A percentile compares a stretch with the other conserved stretches of the same genome.
Conservation (phyloP, 352 stramenopile genomes). For the Nothophytophthora sp. region DNA sequence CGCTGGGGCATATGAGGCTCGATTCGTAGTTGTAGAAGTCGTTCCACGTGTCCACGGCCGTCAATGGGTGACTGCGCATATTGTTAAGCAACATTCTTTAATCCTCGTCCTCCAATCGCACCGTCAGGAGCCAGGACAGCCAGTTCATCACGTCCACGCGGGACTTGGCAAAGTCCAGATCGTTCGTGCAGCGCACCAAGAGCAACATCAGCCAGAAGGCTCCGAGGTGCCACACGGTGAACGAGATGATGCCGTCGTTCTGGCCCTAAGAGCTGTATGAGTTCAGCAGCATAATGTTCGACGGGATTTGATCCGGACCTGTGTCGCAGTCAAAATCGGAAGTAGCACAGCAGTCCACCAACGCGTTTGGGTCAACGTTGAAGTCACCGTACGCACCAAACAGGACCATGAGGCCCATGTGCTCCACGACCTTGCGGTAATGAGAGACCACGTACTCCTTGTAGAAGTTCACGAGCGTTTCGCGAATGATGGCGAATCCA, state of each 20-base stretch:
- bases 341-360: slow-evolving; percentile 62
- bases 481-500: slow-evolving; percentile 85
- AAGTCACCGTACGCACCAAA: slow-evolving; percentile 85
- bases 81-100: slow-evolving; percentile 44
- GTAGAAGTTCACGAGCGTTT: slow-evolving; percentile 85
- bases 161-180: slow-evolving; percentile 86
- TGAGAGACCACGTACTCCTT: slow-evolving; percentile 87
- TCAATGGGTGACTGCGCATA: slow-evolving; percentile 16
- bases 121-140: slow-evolving; percentile 81
- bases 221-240: slow-evolving; percentile 84
- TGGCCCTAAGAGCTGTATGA: slow-evolving; percentile 86
- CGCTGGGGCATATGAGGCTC: slow-evolving; percentile 60
- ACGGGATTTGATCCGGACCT: slow-evolving; percentile 50
- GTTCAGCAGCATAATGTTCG: slow-evolving; percentile 72
- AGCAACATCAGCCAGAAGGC: slow-evolving; percentile 78
- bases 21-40: slow-evolving; percentile 84
- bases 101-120: slow-evolving; percentile 43
- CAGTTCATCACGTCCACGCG: slow-evolving; percentile 83
- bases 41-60: slow-evolving; percentile 59
- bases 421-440: slow-evolving; percentile 81
- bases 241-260: slow-evolving; percentile 87
- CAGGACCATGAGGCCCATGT: slow-evolving; percentile 81
- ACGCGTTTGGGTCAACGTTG: slow-evolving; percentile 55
- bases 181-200: slow-evolving; percentile 90
- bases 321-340: slow-evolving; percentile 55